Percentiles rank a stretch among this genome's conserved stretches.
Evolutionary conservation across 140 eudicot genomes (phyloP).

Genomic region (Erigeron philadelphicus): DNA sequence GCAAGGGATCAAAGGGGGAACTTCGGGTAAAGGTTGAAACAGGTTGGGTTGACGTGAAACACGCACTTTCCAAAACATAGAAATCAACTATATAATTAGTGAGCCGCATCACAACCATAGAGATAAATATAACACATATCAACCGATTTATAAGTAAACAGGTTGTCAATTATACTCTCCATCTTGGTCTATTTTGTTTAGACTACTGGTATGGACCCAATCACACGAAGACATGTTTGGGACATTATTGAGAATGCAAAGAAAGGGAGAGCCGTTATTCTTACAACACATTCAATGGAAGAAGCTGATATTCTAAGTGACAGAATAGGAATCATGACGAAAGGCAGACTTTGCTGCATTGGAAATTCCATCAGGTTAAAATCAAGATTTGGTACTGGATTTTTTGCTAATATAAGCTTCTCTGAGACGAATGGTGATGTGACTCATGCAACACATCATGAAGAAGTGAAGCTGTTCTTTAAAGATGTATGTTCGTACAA

Average conservation of each 20-base stretch:
- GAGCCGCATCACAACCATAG: not conserved
- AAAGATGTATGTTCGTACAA: constrained; percentile 45
- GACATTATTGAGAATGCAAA: constrained; percentile 94
- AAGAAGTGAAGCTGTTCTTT: constrained; percentile 68
- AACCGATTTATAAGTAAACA: not conserved
- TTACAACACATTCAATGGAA: constrained; percentile 98
- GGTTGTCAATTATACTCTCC: not conserved
- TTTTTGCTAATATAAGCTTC: constrained; percentile 68
- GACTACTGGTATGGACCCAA: constrained; percentile 99
- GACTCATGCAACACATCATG: constrained; percentile 28
- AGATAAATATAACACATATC: not conserved
- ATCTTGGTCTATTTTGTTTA: constrained; percentile 23
- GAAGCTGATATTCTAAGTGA: constrained; percentile 95
- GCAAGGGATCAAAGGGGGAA: not conserved
- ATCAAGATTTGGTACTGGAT: constrained; percentile 89
- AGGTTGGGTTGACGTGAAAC: not conserved
- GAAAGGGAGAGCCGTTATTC: constrained; percentile 75
- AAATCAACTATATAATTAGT: not conserved
- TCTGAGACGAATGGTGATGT: constrained; percentile 34
- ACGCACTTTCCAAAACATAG: not conserved
- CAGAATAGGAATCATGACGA: constrained; percentile 92
- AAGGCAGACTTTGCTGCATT: constrained; percentile 89
- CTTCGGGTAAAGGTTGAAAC: not conserved
- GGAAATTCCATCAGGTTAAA: constrained; percentile 88
- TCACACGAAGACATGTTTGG: constrained; percentile 92